phyloP scores from a whole-genome alignment of 768 basidiomycete genomes.

The Suillus discolor region DNA sequence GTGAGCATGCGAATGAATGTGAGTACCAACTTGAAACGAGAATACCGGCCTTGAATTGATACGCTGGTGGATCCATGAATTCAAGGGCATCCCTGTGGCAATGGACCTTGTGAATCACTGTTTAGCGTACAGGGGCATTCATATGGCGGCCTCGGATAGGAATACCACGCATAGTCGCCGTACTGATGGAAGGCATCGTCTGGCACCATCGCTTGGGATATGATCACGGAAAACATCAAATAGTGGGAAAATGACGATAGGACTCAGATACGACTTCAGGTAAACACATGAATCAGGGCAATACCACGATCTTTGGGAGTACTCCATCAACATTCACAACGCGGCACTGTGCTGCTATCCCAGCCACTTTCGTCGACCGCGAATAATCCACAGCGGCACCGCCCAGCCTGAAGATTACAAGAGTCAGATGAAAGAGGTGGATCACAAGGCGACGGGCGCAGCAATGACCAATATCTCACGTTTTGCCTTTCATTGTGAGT shows the following conservation, averaged over 20 bases:
- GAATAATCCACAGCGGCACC: neutral
- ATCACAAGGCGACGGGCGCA: neutral
- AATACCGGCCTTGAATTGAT: neutral
- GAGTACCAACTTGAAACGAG: neutral
- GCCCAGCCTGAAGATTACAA: neutral
- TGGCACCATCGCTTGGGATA: neutral
- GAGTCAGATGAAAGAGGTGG: neutral
- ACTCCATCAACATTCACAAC: neutral
- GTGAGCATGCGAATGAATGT: neutral
- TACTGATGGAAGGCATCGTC: neutral
- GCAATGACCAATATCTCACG: neutral
- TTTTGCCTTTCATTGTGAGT: conserved; percentile 1
- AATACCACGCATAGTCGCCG: neutral
- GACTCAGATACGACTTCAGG: neutral
- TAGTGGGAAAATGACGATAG: neutral
- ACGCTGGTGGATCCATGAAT: neutral
- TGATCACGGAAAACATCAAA: neutral
- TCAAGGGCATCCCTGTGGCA: neutral
- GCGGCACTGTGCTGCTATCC: neutral
- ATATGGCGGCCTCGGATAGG: conserved; percentile 1
- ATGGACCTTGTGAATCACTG: conserved; percentile 1
- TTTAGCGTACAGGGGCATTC: neutral
- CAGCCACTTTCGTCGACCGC: neutral
- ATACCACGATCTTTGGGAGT: neutral
- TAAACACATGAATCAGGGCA: neutral